phyloP scores from a whole-genome alignment of 164 flowering plant genomes.

The Euptelea pleiosperma region DNA sequence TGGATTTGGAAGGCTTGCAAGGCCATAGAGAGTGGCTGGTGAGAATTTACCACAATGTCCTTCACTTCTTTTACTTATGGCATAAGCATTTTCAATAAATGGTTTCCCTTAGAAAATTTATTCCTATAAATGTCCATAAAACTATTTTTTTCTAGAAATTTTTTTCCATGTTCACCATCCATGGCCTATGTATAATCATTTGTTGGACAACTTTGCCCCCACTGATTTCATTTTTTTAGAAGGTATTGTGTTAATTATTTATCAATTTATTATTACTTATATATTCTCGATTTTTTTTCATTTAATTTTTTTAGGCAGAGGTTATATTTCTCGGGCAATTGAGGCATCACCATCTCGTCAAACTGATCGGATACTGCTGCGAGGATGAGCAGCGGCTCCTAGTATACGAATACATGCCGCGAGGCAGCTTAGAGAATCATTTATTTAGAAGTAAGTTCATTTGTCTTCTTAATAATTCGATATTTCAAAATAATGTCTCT shows the following conservation, averaged over 20 bases:
- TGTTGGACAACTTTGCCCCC: neutral
- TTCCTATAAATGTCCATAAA: neutral
- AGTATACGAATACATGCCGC: constrained; percentile 75
- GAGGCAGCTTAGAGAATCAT: constrained; percentile 73
- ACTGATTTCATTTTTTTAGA: neutral
- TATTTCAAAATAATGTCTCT: neutral
- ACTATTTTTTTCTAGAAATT: neutral
- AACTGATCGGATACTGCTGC: constrained; percentile 85
- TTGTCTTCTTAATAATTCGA: neutral
- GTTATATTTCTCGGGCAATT: constrained; percentile 81
- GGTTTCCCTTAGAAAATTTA: too few species aligned
- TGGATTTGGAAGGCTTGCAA: constrained; percentile 78
- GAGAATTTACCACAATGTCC: constrained; percentile 14
- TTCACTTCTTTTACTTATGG: too few species aligned
- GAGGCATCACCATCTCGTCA: constrained; percentile 76
- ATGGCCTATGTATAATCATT: too few species aligned
- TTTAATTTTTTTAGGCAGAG: constrained; percentile 53
- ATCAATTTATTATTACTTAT: too few species aligned
- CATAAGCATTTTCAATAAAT: too few species aligned
- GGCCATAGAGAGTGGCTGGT: constrained; percentile 97
- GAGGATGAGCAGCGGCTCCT: constrained; percentile 81
- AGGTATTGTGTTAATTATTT: neutral
- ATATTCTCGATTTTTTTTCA: neutral
- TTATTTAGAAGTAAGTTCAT: constrained; percentile 53
- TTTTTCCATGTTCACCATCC: too few species aligned